Conservation (phyloP, 1,284 basidiomycete species). For the Heterobasidion parviporum region DNA sequence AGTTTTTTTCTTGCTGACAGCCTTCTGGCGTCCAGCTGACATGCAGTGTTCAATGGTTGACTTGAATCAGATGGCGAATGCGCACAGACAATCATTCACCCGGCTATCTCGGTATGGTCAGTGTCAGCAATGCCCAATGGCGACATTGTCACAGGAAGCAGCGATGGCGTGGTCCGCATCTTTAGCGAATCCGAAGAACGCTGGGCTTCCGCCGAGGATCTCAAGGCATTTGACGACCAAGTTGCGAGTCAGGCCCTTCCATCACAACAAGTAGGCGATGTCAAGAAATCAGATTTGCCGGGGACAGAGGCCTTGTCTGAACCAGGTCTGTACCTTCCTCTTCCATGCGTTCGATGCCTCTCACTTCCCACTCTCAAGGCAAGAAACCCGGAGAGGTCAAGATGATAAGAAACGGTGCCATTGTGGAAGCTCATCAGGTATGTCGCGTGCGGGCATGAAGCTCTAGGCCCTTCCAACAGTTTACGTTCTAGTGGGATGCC, state of each 20-base stretch:
- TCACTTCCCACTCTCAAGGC: constrained; percentile 36
- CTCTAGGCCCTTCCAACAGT: not conserved
- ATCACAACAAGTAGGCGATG: constrained; percentile 82
- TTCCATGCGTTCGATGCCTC: not conserved
- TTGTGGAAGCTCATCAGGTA: constrained; percentile 86
- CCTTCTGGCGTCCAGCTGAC: not conserved
- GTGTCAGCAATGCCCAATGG: constrained; percentile 80
- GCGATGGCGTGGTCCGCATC: constrained; percentile 82
- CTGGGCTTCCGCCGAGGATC: constrained; percentile 60
- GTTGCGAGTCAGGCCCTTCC: constrained; percentile 67
- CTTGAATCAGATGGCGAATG: constrained; percentile 61
- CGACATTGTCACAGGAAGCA: constrained; percentile 86
- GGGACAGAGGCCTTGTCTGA: constrained; percentile 72
- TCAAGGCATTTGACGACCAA: constrained; percentile 66
- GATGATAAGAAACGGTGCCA: constrained; percentile 76
- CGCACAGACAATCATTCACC: constrained; percentile 82
- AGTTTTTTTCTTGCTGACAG: constrained; percentile 3
- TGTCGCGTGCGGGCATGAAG: constrained; percentile 8
- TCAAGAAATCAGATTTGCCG: constrained; percentile 84
- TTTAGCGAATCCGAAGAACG: constrained; percentile 76
- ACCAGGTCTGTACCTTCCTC: constrained; percentile 45
- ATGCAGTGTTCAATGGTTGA: not conserved
- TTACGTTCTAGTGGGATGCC: constrained; percentile 66
- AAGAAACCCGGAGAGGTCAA: constrained; percentile 89
- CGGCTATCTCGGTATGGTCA: constrained; percentile 92